These are phyloP conservation scores for Cutaneotrichosporon mucoides DNA, from an alignment of 1,284 basidiomycete genomes.

Conservation along the genomic window DNA sequence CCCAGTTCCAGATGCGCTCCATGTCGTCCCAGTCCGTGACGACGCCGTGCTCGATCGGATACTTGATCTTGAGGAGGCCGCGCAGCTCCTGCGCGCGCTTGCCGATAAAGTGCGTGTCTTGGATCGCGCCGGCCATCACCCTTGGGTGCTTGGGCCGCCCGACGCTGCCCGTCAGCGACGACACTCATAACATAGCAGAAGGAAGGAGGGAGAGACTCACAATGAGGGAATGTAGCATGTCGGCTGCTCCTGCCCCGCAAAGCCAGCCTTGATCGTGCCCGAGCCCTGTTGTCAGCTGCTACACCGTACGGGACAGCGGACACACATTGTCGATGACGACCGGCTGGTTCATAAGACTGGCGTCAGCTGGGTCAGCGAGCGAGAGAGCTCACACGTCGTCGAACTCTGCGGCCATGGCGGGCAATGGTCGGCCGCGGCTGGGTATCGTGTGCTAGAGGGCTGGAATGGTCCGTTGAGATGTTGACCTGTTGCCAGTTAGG, in stretches of 20 bases:
- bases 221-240: conserved; percentile 98
- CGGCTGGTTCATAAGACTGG: conserved; percentile 49
- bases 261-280: conserved; percentile 94
- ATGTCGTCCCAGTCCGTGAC: conserved; percentile 94
- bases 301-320: conserved; percentile 34
- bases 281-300: conserved; percentile 63
- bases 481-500: no score
- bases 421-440: background rate
- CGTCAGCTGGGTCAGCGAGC: background rate
- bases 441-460: background rate
- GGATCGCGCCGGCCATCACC: conserved; percentile 80
- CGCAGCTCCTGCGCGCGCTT: conserved; percentile 88
- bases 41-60: conserved; percentile 95
- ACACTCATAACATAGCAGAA: no score
- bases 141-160: conserved; percentile 92
- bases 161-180: conserved; percentile 58
- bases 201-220: conserved; percentile 34
- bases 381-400: conserved; percentile 41
- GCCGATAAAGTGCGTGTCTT: conserved; percentile 80
- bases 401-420: conserved; percentile 43
- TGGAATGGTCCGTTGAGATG: no score
- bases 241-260: conserved; percentile 95
- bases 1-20: conserved; percentile 97
- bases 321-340: conserved; percentile 90
- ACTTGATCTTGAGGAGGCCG: conserved; percentile 91